Percentiles rank a stretch among this genome's conserved stretches.
phyloP scores from a whole-genome alignment of 1,284 basidiomycete genomes.

The Termitomyces sp. region DNA sequence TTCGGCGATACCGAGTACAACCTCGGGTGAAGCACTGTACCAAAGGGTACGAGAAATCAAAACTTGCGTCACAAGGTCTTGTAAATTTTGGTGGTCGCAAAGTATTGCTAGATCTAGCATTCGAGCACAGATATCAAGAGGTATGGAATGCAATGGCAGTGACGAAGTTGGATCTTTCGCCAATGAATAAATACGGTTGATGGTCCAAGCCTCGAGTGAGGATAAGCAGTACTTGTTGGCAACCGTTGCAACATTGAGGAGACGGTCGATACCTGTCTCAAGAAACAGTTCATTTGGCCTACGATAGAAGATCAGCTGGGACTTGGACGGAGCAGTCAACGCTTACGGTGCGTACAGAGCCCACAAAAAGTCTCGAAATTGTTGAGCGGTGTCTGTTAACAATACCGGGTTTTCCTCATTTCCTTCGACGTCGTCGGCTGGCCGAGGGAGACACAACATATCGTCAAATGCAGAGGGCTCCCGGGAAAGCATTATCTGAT shows the following conservation, averaged over 20 bases:
- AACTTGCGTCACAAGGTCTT: constrained; percentile 28
- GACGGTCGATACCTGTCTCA: constrained; percentile 25
- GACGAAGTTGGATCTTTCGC: constrained; percentile 21
- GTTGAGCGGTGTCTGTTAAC: constrained; percentile 32
- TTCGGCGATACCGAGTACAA: constrained; percentile 29
- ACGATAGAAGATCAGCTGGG: constrained; percentile 3
- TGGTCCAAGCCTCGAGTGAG: constrained; percentile 35
- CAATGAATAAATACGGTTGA: constrained; percentile 29
- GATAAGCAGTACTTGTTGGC: constrained; percentile 39
- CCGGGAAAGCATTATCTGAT: constrained; percentile 31
- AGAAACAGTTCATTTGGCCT: constrained; percentile 27
- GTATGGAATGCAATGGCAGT: constrained; percentile 25
- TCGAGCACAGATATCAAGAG: constrained; percentile 27
- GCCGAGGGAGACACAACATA: constrained; percentile 31
- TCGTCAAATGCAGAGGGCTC: constrained; percentile 38
- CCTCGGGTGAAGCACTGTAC: constrained; percentile 27
- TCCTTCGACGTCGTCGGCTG: constrained; percentile 18
- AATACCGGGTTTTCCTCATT: constrained; percentile 27
- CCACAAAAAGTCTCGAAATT: constrained; percentile 41
- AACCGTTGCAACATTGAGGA: constrained; percentile 38
- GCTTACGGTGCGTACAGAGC: constrained; percentile 39
- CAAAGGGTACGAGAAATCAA: constrained; percentile 36
- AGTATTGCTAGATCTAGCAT: constrained; percentile 30
- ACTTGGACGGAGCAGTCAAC: background rate
- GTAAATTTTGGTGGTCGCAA: constrained; percentile 27